Base-by-base conservation (phyloP, 2,329 filamentous ascomycete species). In the Cladorrhinum sp. region DNA sequence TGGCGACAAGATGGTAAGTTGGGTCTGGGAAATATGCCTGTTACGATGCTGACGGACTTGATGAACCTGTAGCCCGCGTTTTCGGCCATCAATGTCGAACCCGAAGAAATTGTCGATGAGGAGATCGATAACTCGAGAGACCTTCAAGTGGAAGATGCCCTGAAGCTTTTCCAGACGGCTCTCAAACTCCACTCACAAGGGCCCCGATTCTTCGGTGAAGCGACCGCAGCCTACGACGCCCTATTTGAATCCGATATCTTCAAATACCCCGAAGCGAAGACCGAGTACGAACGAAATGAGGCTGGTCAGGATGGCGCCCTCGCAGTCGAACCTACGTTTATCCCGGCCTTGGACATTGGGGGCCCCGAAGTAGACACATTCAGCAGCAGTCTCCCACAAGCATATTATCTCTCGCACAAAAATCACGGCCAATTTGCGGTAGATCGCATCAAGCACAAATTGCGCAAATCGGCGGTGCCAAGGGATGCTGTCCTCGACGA, bases 71-170 rank as follows among this genome's bases (percentile, higher is more conserved):
- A 86, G 84, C 81, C 84, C 67, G 82, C 86, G 69, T 98, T 96
- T 78, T 86, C 89, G 70, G 91, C 94, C 57, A 87, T 97, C 75
- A 99, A 99, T 73, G 86, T 98, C 76, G 93, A 97, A 75, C 90
- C 91, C 9, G 95, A 97, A 76, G 91, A 96, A 71, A 91, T 91
- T 61, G 80, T 89, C 65, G 92, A 96, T 72, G 91, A 96, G 69
- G 93, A 97, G 75, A 80, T 96, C 71, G 95, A 99, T 73, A 92
- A 95, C 70, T 96, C 93, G 33, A 95, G 94, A 73, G 94, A 98
- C 75, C 87, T 99, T 57, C 93, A 96, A 71, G 94, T 98, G 71
- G 95, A 99, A 71, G 95, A 99, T 77, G 93, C 95, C 53, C 80
- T 99, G 64, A 98, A 97, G 76, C 85, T 94, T 36, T 99, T 97